Conservation (phyloP, 192 early-diverging fungal genomes). For the Anaeromyces robustus region DNA sequence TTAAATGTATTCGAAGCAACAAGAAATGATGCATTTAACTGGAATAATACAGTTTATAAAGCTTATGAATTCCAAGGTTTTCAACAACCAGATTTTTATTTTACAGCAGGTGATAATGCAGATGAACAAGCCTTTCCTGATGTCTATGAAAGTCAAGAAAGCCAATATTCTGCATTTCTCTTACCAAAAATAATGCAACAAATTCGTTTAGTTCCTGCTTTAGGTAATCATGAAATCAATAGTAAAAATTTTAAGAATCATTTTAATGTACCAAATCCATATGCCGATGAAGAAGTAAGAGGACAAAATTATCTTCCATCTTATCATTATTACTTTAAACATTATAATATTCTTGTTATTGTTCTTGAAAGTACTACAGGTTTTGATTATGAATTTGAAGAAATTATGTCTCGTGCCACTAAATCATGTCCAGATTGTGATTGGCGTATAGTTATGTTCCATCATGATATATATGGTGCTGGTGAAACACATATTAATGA, state of each 20-base stretch:
- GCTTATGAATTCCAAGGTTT: neutral
- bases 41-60: neutral
- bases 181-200: neutral
- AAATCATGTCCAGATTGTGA: neutral
- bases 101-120: neutral
- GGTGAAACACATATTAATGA: neutral
- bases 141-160: too few relatives aligned
- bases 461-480: neutral
- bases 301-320: too few relatives aligned
- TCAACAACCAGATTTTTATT: neutral
- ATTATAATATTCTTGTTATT: neutral
- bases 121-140: neutral
- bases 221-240: neutral
- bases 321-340: neutral
- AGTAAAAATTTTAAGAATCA: neutral
- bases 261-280: neutral
- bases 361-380: neutral
- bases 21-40: neutral
- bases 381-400: neutral
- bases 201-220: neutral
- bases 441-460: neutral
- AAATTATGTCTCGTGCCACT: neutral
- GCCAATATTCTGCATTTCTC: neutral
- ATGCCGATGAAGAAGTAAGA: too few relatives aligned
- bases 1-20: too few relatives aligned